Evolutionary conservation across 2,329 filamentous ascomycete genomes (phyloP).

Genomic region (Pseudogymnoascus destructans): DNA sequence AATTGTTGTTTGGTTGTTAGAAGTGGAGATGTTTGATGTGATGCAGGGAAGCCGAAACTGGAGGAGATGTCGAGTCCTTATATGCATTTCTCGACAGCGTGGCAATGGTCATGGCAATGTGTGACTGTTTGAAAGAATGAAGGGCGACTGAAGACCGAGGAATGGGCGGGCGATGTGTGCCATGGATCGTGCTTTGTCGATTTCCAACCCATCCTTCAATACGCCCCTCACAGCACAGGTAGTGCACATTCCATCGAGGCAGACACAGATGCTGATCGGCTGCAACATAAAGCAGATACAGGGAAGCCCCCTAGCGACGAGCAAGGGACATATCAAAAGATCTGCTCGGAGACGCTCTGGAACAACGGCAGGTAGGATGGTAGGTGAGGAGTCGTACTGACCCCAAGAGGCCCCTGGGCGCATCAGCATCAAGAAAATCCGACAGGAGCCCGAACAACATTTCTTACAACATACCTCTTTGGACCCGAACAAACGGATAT

Average conservation of each 20-base stretch:
- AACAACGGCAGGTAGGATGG: not conserved
- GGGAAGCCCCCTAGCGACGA: not conserved
- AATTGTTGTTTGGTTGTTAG: constrained; percentile 6
- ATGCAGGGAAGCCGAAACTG: not conserved
- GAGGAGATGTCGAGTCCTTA: constrained; percentile 4
- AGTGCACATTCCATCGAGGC: not conserved
- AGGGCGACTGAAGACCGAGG: not conserved
- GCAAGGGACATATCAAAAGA: not conserved
- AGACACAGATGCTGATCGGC: not conserved
- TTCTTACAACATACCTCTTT: not conserved
- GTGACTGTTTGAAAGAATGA: not conserved
- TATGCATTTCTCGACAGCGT: constrained; percentile 2
- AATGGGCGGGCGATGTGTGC: not conserved
- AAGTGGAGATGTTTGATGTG: not conserved
- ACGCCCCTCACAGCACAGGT: not conserved
- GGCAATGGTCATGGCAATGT: not conserved
- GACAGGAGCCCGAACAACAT: not conserved
- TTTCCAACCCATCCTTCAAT: not conserved
- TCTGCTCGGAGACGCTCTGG: not conserved
- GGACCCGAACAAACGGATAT: not conserved
- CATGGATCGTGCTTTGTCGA: not conserved
- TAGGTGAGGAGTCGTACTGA: not conserved
- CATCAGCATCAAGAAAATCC: not conserved
- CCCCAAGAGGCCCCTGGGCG: not conserved
- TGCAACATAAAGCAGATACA: not conserved